phyloP scores from a whole-genome alignment of 2,329 filamentous ascomycete genomes.

The Trichoderma koningiopsis region DNA sequence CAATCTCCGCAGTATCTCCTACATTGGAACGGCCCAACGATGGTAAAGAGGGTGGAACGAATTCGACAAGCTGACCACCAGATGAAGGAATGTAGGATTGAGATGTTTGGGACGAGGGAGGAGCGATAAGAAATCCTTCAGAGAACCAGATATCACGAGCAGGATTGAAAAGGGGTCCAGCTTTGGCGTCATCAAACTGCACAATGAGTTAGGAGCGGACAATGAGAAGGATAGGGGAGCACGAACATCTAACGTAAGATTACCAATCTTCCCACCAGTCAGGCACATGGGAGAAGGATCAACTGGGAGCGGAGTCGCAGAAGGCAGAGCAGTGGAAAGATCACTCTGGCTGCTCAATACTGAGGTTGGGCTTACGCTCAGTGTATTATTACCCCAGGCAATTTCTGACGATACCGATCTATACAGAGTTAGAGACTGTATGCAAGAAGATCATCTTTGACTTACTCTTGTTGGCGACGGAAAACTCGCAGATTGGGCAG shows the following conservation, averaged over 20 bases:
- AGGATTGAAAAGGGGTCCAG: conserved; percentile 46
- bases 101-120: conserved; percentile 38
- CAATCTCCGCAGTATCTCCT: conserved; percentile 44
- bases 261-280: conserved; percentile 40
- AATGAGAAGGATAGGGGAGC: not conserved
- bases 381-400: conserved; percentile 37
- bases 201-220: conserved; percentile 26
- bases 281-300: conserved; percentile 34
- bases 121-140: conserved; percentile 44
- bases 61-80: conserved; percentile 45
- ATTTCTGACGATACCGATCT: conserved; percentile 29
- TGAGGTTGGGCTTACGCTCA: conserved; percentile 38
- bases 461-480: conserved; percentile 38
- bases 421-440: conserved; percentile 23
- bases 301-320: conserved; percentile 17
- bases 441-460: not conserved
- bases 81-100: conserved; percentile 44
- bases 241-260: conserved; percentile 44
- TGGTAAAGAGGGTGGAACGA: conserved; percentile 42
- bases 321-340: conserved; percentile 23
- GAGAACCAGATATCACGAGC: conserved; percentile 47
- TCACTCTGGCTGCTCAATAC: conserved; percentile 8
- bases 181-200: conserved; percentile 43
- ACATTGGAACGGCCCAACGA: conserved; percentile 31
- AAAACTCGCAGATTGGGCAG: conserved; percentile 34